These are phyloP conservation scores for Fragaria vesca DNA, from an alignment of 306 rosid genomes.

Conservation along the genomic window DNA sequence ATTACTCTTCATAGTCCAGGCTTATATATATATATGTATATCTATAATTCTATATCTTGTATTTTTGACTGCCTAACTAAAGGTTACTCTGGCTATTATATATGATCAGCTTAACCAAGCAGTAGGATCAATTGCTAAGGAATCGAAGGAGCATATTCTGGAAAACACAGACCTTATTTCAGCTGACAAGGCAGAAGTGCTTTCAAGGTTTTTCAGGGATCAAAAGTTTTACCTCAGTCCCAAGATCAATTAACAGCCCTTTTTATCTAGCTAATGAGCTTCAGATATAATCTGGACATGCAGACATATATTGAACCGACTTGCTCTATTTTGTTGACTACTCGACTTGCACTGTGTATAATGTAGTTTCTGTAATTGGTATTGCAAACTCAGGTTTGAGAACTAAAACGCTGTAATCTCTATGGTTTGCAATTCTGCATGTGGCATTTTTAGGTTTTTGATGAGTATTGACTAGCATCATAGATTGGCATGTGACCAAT, in stretches of 20 bases:
- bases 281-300: neutral
- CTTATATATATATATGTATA: too few relatives aligned
- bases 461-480: too few relatives aligned
- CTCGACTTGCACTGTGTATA: neutral
- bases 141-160: conserved; percentile 65
- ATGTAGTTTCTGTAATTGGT: neutral
- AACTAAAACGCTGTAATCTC: neutral
- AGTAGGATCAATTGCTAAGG: conserved; percentile 79
- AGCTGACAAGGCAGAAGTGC: conserved; percentile 64
- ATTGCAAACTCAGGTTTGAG: neutral
- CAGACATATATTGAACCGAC: neutral
- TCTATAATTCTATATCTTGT: too few relatives aligned
- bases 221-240: conserved; percentile 67
- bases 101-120: conserved; percentile 76
- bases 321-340: neutral
- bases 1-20: too few relatives aligned
- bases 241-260: conserved; percentile 45
- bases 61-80: too few relatives aligned
- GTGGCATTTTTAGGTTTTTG: neutral
- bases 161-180: conserved; percentile 82
- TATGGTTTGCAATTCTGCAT: neutral
- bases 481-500: too few relatives aligned
- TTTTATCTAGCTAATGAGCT: conserved; percentile 3
- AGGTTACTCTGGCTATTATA: too few relatives aligned
- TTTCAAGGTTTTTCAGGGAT: conserved; percentile 74